Conservation (phyloP, 2,329 filamentous ascomycete species). For the Septoria linicola region DNA sequence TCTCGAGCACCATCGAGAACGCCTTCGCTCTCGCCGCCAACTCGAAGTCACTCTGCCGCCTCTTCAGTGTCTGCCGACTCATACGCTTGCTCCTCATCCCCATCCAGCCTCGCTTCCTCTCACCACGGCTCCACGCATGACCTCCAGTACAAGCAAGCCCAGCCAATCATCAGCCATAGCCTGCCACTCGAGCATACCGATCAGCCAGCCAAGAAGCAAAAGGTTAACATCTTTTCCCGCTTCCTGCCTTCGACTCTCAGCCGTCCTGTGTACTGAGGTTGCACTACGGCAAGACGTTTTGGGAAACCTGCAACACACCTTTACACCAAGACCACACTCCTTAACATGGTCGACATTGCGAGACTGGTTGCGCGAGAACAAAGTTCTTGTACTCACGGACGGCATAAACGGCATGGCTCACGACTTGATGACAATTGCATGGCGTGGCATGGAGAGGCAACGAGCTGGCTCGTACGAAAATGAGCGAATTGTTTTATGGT, state of each 20-base stretch:
- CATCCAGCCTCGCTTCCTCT: conserved; percentile 38
- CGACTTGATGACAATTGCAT: conserved; percentile 6
- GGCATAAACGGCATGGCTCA: background rate
- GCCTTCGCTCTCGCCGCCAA: conserved; percentile 51
- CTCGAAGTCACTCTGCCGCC: conserved; percentile 40
- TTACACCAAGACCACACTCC: background rate
- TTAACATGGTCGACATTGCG: background rate
- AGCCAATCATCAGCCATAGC: conserved; percentile 23
- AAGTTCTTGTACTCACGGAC: too few relatives aligned
- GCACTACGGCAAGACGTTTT: too few relatives aligned
- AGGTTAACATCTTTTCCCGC: conserved; percentile 40
- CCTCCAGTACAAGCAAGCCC: conserved; percentile 41
- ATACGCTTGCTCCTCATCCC: conserved; percentile 35
- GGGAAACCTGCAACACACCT: too few relatives aligned
- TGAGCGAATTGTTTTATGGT: conserved; percentile 5
- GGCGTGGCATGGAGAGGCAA: conserved; percentile 5
- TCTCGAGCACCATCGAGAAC: conserved; percentile 46
- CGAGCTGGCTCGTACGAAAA: conserved; percentile 18
- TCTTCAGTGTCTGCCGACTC: conserved; percentile 39
- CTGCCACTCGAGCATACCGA: conserved; percentile 34
- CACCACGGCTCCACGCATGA: conserved; percentile 34
- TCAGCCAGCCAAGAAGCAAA: conserved; percentile 39
- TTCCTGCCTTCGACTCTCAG: conserved; percentile 37
- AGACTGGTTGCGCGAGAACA: too few relatives aligned
- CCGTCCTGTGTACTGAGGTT: conserved; percentile 17